Conservation (phyloP, 192 early-diverging fungal genomes). For the Chytriomyces sp. region DNA sequence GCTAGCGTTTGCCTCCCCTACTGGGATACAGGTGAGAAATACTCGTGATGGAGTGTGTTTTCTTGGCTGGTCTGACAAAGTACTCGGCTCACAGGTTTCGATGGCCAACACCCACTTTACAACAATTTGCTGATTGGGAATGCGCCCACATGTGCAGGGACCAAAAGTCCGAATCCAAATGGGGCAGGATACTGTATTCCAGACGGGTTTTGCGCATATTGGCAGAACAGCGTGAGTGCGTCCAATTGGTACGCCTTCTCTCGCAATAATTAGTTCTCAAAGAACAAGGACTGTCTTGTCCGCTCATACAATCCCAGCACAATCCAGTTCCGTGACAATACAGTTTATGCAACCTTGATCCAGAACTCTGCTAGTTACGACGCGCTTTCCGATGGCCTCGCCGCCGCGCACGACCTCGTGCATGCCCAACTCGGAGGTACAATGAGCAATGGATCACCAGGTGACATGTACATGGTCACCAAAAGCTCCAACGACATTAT, state of each 20-base stretch:
- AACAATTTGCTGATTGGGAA: not conserved
- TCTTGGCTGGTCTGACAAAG: too few relatives aligned
- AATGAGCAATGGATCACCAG: not conserved
- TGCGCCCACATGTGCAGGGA: not conserved
- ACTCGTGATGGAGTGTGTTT: too few relatives aligned
- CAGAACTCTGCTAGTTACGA: not conserved
- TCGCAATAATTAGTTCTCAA: not conserved
- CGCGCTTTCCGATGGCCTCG: not conserved
- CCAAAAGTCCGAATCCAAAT: not conserved
- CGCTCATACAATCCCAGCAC: not conserved
- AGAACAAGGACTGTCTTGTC: not conserved
- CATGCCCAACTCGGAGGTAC: not conserved
- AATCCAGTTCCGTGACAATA: not conserved
- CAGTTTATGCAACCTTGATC: not conserved
- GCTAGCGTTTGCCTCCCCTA: slow-evolving; percentile 51
- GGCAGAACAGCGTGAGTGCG: not conserved
- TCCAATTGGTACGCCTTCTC: too few relatives aligned
- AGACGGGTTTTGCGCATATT: not conserved
- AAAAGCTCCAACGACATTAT: slow-evolving; percentile 48
- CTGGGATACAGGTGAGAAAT: too few relatives aligned
- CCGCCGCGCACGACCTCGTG: not conserved
- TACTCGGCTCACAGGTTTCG: too few relatives aligned
- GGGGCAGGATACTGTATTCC: not conserved
- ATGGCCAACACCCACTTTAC: not conserved
- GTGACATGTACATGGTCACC: not conserved